phyloP scores from a whole-genome alignment of 1,284 basidiomycete species.

The Inonotus hispidus region DNA sequence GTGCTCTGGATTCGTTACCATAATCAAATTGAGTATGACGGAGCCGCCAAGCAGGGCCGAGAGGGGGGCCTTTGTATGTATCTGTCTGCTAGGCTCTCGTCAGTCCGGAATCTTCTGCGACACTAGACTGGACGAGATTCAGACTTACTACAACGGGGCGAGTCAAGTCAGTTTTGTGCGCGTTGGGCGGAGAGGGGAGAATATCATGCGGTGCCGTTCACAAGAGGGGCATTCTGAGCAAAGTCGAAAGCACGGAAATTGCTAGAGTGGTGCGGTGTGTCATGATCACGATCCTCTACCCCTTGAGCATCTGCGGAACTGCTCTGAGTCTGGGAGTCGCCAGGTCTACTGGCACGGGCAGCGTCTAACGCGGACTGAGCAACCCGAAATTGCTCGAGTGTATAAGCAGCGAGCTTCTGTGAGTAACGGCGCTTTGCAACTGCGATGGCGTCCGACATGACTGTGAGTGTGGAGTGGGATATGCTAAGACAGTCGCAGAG shows the following conservation, averaged over 20 bases:
- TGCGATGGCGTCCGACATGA: slow-evolving; percentile 30
- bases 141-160: too few species aligned
- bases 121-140: too few species aligned
- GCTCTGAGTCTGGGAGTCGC: not conserved
- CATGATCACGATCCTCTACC: too few species aligned
- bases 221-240: slow-evolving; percentile 1
- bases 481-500: not conserved
- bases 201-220: slow-evolving; percentile 1
- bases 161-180: too few species aligned
- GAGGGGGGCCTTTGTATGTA: not conserved
- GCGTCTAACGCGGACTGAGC: slow-evolving; percentile 25
- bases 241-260: slow-evolving; percentile 7
- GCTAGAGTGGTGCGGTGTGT: too few species aligned
- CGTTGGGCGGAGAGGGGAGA: not conserved
- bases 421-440: slow-evolving; percentile 48
- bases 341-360: not conserved
- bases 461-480: not conserved
- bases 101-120: too few species aligned
- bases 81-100: too few species aligned
- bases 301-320: too few species aligned
- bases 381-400: slow-evolving; percentile 48
- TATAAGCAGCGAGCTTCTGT: slow-evolving; percentile 52
- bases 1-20: too few species aligned
- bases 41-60: not conserved
- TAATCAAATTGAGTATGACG: too few species aligned